Evolutionary conservation across 176 grass and related monocot genomes (phyloP).

Genomic region (Zoysia japonica): DNA sequence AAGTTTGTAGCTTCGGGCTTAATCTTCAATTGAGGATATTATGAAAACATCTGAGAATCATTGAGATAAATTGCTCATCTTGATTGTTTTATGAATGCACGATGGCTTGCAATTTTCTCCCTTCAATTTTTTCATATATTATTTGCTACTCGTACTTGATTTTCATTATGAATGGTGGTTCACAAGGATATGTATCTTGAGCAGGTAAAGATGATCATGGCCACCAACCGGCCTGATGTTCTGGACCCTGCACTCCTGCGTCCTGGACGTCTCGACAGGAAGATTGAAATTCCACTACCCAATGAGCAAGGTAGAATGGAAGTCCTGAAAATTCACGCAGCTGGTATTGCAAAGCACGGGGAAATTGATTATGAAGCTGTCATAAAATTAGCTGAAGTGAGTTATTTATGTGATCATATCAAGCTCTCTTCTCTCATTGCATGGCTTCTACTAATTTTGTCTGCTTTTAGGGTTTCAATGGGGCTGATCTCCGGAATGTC

Average conservation of each 20-base stretch:
- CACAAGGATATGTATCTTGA: constrained; percentile 18
- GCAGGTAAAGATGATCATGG: constrained; percentile 99
- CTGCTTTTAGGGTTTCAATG: constrained; percentile 75
- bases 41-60: constrained; percentile 16
- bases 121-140: neutral
- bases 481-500: constrained; percentile 95
- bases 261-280: constrained; percentile 87
- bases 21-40: neutral
- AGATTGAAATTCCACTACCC: constrained; percentile 96
- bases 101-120: neutral
- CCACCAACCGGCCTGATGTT: constrained; percentile 95
- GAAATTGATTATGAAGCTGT: constrained; percentile 99
- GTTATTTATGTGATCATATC: constrained; percentile 23
- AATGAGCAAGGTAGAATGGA: constrained; percentile 96
- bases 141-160: neutral
- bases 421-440: neutral
- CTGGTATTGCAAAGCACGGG: constrained; percentile 95
- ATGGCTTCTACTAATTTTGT: constrained; percentile 26
- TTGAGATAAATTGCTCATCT: constrained; percentile 9
- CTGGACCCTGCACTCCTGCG: constrained; percentile 90
- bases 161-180: neutral
- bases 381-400: constrained; percentile 90
- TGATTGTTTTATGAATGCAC: constrained; percentile 16
- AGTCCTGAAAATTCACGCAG: constrained; percentile 97
- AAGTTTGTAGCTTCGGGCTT: neutral